Conservation (phyloP, 2,329 filamentous ascomycete genomes). For the Alternaria metachromatica region DNA sequence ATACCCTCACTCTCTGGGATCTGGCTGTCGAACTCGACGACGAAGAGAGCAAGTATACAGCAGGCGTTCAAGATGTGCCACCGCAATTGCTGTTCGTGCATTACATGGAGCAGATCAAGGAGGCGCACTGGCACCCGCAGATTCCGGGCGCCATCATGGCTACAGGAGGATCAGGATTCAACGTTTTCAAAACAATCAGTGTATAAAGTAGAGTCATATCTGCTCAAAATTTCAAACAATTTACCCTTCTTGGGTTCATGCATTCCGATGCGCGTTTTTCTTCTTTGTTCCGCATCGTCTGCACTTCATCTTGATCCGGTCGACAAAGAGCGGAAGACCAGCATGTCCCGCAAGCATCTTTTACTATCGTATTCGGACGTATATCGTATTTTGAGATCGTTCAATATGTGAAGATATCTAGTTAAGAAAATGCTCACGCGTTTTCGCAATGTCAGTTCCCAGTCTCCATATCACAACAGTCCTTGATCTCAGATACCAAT, state of each 20-base stretch:
- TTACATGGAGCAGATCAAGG: conserved; percentile 93
- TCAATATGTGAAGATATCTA: neutral
- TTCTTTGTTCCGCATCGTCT: conserved; percentile 21
- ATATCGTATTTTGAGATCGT: neutral
- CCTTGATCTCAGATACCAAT: neutral
- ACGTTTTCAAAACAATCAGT: conserved; percentile 53
- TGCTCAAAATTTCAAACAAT: neutral
- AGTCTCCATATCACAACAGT: too few relatives aligned
- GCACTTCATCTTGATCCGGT: conserved; percentile 9
- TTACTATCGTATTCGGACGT: neutral
- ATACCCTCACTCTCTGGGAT: conserved; percentile 96
- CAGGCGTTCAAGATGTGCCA: conserved; percentile 86
- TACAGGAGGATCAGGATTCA: conserved; percentile 85
- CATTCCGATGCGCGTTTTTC: conserved; percentile 1
- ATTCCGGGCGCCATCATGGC: conserved; percentile 89
- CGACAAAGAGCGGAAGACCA: conserved; percentile 13
- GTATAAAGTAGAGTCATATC: conserved; percentile 32
- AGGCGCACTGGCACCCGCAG: conserved; percentile 96
- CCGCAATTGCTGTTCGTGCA: conserved; percentile 96
- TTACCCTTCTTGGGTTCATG: neutral
- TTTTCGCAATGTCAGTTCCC: neutral
- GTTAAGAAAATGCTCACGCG: too few relatives aligned
- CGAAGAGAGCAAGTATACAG: conserved; percentile 91
- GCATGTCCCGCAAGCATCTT: neutral
- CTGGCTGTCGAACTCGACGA: conserved; percentile 95